phyloP scores from a whole-genome alignment of 441 rosid genomes.

The Syzygium syzygioides region DNA sequence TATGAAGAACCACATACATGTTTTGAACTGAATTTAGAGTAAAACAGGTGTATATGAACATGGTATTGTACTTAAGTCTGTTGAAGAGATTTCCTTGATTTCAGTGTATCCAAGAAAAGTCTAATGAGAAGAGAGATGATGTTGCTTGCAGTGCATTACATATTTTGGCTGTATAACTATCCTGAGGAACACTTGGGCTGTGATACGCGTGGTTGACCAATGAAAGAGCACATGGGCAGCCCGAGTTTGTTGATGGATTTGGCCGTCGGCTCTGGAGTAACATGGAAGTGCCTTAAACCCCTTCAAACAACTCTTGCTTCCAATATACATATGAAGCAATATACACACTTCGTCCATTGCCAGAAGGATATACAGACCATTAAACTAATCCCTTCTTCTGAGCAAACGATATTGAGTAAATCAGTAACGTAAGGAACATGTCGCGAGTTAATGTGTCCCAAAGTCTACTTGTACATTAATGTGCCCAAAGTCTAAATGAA shows the following conservation, averaged over 20 bases:
- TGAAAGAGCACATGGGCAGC: background rate
- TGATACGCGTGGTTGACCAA: background rate
- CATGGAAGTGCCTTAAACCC: background rate
- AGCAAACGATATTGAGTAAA: background rate
- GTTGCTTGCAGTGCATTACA: background rate
- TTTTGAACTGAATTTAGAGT: background rate
- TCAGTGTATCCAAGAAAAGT: background rate
- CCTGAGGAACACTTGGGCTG: background rate
- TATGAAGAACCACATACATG: background rate
- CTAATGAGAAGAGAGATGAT: background rate
- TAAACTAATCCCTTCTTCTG: background rate
- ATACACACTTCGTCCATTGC: background rate
- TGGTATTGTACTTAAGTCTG: background rate
- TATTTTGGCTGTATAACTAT: background rate
- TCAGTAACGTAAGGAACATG: background rate
- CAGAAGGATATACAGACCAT: background rate
- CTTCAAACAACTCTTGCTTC: background rate
- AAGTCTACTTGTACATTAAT: background rate
- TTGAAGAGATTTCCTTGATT: background rate
- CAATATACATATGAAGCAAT: background rate
- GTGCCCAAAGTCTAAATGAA: background rate
- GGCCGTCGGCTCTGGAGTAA: background rate
- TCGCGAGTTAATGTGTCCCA: background rate
- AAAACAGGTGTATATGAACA: background rate
- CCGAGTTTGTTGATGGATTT: background rate